Evolutionary conservation across 2,329 filamentous ascomycete species (phyloP), one percentile per base, ranked within the genome.

Genomic region (Xylariaceae sp.): DNA sequence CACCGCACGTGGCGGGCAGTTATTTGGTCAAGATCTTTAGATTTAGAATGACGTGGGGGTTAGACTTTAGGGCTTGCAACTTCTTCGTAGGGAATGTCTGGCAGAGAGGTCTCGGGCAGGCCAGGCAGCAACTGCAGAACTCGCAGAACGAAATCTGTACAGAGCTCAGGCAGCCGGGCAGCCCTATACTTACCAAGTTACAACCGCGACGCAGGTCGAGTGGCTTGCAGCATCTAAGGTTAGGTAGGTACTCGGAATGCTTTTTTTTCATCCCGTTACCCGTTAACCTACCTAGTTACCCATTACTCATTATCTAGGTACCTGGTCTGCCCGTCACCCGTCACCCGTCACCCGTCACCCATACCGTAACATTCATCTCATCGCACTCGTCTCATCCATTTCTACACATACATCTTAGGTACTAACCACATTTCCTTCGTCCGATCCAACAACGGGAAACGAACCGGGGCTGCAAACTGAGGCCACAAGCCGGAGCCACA

Each of bases 1-100:
- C 32, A 12, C n/a, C 30, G 50, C 49, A 56, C 54, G 54, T 56
- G 54, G 51, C 54, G 43, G 44, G 34, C 12, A 50, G 34, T 29
- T 46, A 56, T 53, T 56, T 53, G 54, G 29, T 34, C 30, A 37
- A 29, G 42, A 19, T 55, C 19, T 7, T 44, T 26, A 4, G 2
- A 3, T n/a, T 4, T 30, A 19, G 37, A 40, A 55, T 55, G 53
- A 55, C 53, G 53, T 55, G 44, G 39, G 19, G 45, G 32, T 40
- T 30, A 4, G 19, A 3, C 35, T 37, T 19, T 19, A 19, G 35
- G 8, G 35, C 8, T 11, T 37, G 35, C 35, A 11, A 37, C 35
- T 30, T 19, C 19, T 19, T 27, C 26, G 27, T 47, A 27, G 7
- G 31, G 8, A 34, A 35, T 19, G 31, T 47, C 19, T 19, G 19